Base-by-base conservation (phyloP, 2,329 filamentous ascomycete genomes). In the Colletotrichum godetiae region DNA sequence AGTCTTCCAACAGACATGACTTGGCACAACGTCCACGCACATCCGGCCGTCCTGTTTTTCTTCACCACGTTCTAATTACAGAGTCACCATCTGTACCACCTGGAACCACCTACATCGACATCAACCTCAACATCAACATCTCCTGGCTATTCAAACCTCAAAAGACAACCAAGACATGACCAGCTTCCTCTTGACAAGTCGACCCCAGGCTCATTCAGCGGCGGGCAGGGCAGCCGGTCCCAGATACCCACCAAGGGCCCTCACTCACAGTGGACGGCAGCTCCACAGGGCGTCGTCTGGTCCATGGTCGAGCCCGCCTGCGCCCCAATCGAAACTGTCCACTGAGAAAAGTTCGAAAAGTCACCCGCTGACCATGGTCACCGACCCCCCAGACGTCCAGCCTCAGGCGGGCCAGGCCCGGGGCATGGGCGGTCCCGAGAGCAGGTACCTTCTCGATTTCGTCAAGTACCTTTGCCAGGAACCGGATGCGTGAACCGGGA, bases 281-380 rank as follows among this genome's bases (percentile, higher is more conserved):
- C 49, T 70, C 70, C 70, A 70, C 70, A 65, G 35, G 60, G 67
- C 67, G 46, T 56, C 42, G 27, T 66, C 56, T 70, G 70, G 70
- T 70, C 61, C 70, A 61, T 57, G 67, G 70, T 66, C 56, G 60
- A 70, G 70, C 70, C 70, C 60, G 70, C 49, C 67, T 49, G 46
- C 60, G 67, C 68, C 70, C 67, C 70, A 73, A 73, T 70, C 55
- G 70, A 73, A 73, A 73, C 67, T 66, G 67, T 73, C 67, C 71
- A 71, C 71, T 73, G 71, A 70, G 70, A 73, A 73, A 73, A 73
- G 67, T 66, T 73, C 71, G 46, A 73, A 73, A 71, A 73, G 71
- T 73, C 71, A 73, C 60, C 71, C 70, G 70, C 67, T 73, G 70
- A 73, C 70, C 70, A 73, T 58, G 60, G 56, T 60, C 56, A 70